Percentiles rank a stretch among this genome's conserved stretches.
Conservation (phyloP, 108 stramenopile genomes). For the Discostella pseudostelligera region DNA sequence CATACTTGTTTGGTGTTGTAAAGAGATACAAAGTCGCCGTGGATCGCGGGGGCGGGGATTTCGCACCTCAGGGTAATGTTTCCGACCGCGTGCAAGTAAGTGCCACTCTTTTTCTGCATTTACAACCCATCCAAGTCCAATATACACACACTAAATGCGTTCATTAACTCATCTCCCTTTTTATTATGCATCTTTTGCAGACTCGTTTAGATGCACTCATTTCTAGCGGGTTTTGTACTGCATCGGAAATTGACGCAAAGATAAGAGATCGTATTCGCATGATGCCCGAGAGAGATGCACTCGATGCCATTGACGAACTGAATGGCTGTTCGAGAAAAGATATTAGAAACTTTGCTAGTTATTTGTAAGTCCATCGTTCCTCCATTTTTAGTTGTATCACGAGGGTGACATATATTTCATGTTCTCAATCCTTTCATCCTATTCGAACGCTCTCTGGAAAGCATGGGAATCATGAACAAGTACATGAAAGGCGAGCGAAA, state of each 20-base stretch:
- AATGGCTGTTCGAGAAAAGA: slow-evolving; percentile 47
- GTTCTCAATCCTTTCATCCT: background rate
- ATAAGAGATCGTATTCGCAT: slow-evolving; percentile 71
- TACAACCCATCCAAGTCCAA: background rate
- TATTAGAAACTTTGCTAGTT: slow-evolving; percentile 74
- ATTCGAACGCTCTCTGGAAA: slow-evolving; percentile 23
- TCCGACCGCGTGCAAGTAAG: slow-evolving; percentile 57
- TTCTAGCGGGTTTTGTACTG: slow-evolving; percentile 58
- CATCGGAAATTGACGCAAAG: slow-evolving; percentile 73
- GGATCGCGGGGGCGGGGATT: slow-evolving; percentile 33
- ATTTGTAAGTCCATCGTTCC: slow-evolving; percentile 14
- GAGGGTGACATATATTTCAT: background rate
- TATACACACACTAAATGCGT: background rate
- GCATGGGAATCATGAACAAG: slow-evolving; percentile 86
- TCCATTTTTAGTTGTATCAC: background rate
- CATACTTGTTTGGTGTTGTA: slow-evolving; percentile 78
- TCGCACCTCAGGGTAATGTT: slow-evolving; percentile 59
- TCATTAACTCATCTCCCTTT: background rate
- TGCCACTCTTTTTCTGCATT: background rate
- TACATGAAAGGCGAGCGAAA: slow-evolving; percentile 56
- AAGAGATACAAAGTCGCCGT: slow-evolving; percentile 66
- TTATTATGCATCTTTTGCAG: background rate
- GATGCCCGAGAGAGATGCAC: slow-evolving; percentile 75
- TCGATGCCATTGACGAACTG: slow-evolving; percentile 81
- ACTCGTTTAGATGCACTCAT: slow-evolving; percentile 56